These are phyloP conservation scores for Tetrapisispora taiwanensis DNA, from an alignment of 805 yeast genomes.

Conservation along the genomic window DNA sequence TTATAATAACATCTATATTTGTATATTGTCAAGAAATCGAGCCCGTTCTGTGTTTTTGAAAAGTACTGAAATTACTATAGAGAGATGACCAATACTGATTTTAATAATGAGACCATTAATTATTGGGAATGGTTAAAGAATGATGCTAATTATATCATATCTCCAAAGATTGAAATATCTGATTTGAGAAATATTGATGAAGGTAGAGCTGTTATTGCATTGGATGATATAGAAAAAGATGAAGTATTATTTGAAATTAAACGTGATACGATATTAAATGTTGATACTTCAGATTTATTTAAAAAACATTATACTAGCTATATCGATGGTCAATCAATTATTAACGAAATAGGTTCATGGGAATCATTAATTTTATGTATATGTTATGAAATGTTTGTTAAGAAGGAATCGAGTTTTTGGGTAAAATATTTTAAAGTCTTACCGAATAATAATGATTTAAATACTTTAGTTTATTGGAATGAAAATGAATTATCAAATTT, in stretches of 20 bases:
- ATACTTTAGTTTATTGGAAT: constrained; percentile 74
- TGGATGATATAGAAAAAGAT: constrained; percentile 45
- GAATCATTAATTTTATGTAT: constrained; percentile 61
- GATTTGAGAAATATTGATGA: constrained; percentile 52
- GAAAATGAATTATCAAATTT: constrained; percentile 47
- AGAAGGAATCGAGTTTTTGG: constrained; percentile 50
- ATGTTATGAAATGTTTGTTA: constrained; percentile 45
- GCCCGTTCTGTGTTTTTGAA: not conserved
- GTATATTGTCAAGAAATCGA: too few species aligned
- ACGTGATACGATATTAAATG: constrained; percentile 43
- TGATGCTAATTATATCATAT: constrained; percentile 35
- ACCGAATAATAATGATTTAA: constrained; percentile 43
- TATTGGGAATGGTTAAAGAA: constrained; percentile 39
- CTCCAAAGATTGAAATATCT: constrained; percentile 46
- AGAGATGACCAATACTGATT: constrained; percentile 4
- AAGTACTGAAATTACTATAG: not conserved
- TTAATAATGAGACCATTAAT: constrained; percentile 27
- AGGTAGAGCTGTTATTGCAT: constrained; percentile 73
- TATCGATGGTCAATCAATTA: not conserved
- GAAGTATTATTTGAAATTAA: constrained; percentile 68
- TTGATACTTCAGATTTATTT: constrained; percentile 41
- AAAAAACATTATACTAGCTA: not conserved
- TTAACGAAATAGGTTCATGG: constrained; percentile 52
- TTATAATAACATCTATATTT: too few species aligned
- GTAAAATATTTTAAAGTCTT: constrained; percentile 57